phyloP scores from a whole-genome alignment of 163 green algal genomes.

The Volvox carteri region DNA sequence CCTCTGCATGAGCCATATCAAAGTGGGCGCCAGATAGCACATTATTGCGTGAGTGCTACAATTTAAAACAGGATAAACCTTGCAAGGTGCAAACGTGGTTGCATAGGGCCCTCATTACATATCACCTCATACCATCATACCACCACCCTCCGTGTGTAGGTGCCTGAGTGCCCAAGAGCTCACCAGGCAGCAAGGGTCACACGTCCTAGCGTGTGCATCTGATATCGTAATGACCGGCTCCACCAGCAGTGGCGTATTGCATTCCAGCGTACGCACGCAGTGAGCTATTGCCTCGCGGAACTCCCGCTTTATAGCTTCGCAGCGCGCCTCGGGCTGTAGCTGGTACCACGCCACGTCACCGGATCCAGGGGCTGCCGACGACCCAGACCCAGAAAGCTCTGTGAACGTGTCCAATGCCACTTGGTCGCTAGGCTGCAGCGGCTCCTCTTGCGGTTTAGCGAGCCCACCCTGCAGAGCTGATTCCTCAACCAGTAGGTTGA shows the following conservation, averaged over 20 bases:
- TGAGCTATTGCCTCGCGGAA: conserved; percentile 69
- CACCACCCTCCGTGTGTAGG: no score
- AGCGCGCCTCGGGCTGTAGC: conserved; percentile 53
- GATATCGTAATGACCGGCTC: conserved; percentile 78
- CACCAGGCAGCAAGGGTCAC: conserved; percentile 81
- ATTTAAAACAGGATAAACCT: no score
- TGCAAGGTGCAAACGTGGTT: no score
- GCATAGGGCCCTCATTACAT: no score
- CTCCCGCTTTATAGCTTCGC: conserved; percentile 70
- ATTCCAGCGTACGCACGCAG: conserved; percentile 66
- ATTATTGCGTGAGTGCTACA: no score
- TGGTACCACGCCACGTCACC: conserved; percentile 45
- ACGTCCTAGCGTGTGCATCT: conserved; percentile 68
- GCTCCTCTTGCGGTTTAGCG: conserved; percentile 27
- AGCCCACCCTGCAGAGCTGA: conserved; percentile 51
- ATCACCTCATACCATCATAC: no score
- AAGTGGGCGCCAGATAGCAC: no score
- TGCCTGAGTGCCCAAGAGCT: no score
- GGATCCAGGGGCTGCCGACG: background rate
- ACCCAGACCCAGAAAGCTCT: background rate
- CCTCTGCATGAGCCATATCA: conserved; percentile 60
- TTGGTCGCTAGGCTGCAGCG: conserved; percentile 10
- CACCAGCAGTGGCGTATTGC: conserved; percentile 56
- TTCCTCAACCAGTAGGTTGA: conserved; percentile 80
- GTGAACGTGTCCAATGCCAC: background rate